Conservation (phyloP, 768 basidiomycete genomes). For the Naematelia encephala region DNA sequence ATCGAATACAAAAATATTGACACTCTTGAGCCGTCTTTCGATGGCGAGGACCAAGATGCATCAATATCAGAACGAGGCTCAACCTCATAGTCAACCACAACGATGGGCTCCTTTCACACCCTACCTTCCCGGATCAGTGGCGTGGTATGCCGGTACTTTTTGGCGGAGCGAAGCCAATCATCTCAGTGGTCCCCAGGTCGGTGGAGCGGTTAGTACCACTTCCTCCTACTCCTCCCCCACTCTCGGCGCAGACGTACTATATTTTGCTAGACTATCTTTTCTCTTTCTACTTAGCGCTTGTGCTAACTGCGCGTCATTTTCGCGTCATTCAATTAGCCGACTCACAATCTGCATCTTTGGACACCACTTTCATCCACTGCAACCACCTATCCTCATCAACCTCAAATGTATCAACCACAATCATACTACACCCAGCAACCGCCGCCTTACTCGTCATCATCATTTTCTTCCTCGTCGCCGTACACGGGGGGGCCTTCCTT, state of each 20-base stretch:
- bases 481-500: constrained; percentile 3
- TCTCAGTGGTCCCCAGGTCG: constrained; percentile 15
- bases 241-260: neutral
- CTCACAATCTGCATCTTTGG: constrained; percentile 34
- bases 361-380: constrained; percentile 26
- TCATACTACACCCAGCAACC: neutral
- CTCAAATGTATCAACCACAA: neutral
- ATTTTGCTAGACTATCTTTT: neutral
- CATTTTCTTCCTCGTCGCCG: constrained; percentile 1
- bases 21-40: neutral
- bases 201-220: constrained; percentile 22
- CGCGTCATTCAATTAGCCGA: constrained; percentile 18
- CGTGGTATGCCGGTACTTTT: constrained; percentile 28
- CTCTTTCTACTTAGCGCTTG: neutral
- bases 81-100: neutral
- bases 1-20: neutral
- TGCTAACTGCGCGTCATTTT: neutral
- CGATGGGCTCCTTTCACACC: constrained; percentile 1
- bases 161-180: constrained; percentile 37
- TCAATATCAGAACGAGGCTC: neutral
- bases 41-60: neutral
- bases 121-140: constrained; percentile 19
- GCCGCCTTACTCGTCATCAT: neutral
- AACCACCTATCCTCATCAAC: constrained; percentile 5
- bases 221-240: neutral